Evolutionary conservation across 148 eudicot species (phyloP).

Genomic region (Spergularia bocconei): DNA sequence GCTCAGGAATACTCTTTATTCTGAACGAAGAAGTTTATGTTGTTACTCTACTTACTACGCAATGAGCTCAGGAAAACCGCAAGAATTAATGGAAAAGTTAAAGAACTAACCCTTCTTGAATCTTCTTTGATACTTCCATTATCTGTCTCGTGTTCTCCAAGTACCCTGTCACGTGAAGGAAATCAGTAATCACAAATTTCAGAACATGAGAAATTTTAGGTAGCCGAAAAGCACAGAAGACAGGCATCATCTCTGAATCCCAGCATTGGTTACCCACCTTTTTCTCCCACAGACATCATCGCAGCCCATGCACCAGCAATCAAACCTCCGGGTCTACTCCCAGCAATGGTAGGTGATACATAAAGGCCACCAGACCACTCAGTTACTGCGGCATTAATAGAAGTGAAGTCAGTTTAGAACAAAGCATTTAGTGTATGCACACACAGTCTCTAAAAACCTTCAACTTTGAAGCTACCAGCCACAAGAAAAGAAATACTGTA

Average conservation of each 20-base stretch:
- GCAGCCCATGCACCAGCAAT: slow-evolving; percentile 99
- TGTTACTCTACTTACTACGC: neutral
- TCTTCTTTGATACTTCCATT: slow-evolving; percentile 86
- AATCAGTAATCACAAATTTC: neutral
- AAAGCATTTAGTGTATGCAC: neutral
- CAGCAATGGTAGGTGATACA: slow-evolving; percentile 96
- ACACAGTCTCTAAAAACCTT: neutral
- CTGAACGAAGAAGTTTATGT: slow-evolving; percentile 31
- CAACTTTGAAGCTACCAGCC: neutral
- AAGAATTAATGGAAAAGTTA: slow-evolving; percentile 5
- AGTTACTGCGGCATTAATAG: slow-evolving; percentile 60
- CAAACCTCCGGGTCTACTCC: slow-evolving; percentile 94
- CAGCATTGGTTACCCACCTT: slow-evolving; percentile 44
- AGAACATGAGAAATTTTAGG: neutral
- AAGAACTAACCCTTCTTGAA: slow-evolving; percentile 68
- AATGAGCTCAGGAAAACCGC: neutral
- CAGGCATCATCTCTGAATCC: neutral
- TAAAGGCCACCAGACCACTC: slow-evolving; percentile 99
- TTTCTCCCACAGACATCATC: slow-evolving; percentile 85
- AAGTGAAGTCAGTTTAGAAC: slow-evolving; percentile 2
- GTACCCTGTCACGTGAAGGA: slow-evolving; percentile 52
- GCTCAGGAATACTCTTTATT: slow-evolving; percentile 63
- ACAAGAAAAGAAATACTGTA: neutral
- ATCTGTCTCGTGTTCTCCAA: slow-evolving; percentile 77
- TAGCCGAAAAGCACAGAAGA: neutral